Evolutionary conservation across 441 rosid species (phyloP).

Genomic region (Eugenia klotzschiana): DNA sequence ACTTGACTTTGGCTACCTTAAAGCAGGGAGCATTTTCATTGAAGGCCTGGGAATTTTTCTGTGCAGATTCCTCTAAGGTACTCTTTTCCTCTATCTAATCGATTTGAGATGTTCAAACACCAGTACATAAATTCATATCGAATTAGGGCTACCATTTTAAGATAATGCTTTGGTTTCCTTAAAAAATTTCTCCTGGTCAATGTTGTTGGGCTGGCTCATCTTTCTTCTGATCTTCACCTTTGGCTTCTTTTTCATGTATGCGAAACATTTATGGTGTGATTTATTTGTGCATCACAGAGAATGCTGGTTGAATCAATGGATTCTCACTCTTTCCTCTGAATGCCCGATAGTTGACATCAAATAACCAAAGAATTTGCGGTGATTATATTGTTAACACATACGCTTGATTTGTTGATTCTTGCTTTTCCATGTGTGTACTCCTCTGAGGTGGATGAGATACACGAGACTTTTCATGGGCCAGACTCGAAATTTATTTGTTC

Average conservation of each 20-base stretch:
- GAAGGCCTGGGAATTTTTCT: conserved; percentile 17
- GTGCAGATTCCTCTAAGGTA: conserved; percentile 37
- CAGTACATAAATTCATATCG: background rate
- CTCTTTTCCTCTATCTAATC: background rate
- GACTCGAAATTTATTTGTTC: background rate
- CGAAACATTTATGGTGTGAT: background rate
- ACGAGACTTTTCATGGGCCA: background rate
- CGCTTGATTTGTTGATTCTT: background rate
- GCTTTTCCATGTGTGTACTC: background rate
- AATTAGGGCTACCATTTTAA: background rate
- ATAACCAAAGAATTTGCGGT: background rate
- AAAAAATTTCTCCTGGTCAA: background rate
- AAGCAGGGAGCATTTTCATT: conserved; percentile 27
- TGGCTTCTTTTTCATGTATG: background rate
- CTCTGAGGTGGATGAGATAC: background rate
- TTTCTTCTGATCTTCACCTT: background rate
- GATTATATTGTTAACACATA: background rate
- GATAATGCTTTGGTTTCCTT: background rate
- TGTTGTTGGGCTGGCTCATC: background rate
- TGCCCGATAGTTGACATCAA: background rate
- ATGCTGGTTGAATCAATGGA: background rate
- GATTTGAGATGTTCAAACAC: background rate
- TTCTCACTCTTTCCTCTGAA: background rate
- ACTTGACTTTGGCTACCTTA: background rate
- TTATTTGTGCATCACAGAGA: background rate